phyloP scores from a whole-genome alignment of 2,329 filamentous ascomycete genomes.

The Aspergillus unguis region DNA sequence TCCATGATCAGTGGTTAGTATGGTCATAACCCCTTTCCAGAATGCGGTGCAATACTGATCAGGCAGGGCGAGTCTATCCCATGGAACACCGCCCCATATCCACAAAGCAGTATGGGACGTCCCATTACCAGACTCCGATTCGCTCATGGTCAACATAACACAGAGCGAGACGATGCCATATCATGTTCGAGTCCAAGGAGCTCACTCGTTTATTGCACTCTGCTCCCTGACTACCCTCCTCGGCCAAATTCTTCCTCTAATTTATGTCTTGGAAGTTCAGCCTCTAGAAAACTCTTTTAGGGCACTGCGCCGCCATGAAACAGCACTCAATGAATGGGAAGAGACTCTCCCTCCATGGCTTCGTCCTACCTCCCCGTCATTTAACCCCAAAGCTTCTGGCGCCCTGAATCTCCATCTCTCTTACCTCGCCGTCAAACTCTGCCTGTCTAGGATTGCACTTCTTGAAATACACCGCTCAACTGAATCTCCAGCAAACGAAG shows the following conservation, averaged over 20 bases:
- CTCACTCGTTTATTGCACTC: slow-evolving; percentile 4
- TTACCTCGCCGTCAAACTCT: slow-evolving; percentile 7
- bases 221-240: slow-evolving; percentile 6
- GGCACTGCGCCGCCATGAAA: slow-evolving; percentile 4
- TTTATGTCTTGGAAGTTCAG: slow-evolving; percentile 1
- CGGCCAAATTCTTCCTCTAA: slow-evolving; percentile 4
- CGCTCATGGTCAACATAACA: neutral
- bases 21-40: neutral
- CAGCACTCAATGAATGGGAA: slow-evolving; percentile 8
- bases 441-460: slow-evolving; percentile 7
- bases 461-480: slow-evolving; percentile 4
- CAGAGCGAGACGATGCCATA: neutral
- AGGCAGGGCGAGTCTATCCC: slow-evolving; percentile 6
- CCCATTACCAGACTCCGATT: slow-evolving; percentile 2
- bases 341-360: slow-evolving; percentile 4
- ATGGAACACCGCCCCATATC: slow-evolving; percentile 7
- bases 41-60: neutral
- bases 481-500: neutral
- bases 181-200: slow-evolving; percentile 1
- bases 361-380: slow-evolving; percentile 1
- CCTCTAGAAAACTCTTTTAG: slow-evolving; percentile 1
- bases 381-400: slow-evolving; percentile 3
- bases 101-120: slow-evolving; percentile 7
- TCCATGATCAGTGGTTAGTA: slow-evolving; percentile 8
- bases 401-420: slow-evolving; percentile 7